Percentiles rank a stretch among this genome's conserved stretches.
These are phyloP conservation scores for Ophiognomonia clavigignenti-juglandacearum DNA, from an alignment of 2,329 filamentous ascomycete species.

Conservation along the genomic window DNA sequence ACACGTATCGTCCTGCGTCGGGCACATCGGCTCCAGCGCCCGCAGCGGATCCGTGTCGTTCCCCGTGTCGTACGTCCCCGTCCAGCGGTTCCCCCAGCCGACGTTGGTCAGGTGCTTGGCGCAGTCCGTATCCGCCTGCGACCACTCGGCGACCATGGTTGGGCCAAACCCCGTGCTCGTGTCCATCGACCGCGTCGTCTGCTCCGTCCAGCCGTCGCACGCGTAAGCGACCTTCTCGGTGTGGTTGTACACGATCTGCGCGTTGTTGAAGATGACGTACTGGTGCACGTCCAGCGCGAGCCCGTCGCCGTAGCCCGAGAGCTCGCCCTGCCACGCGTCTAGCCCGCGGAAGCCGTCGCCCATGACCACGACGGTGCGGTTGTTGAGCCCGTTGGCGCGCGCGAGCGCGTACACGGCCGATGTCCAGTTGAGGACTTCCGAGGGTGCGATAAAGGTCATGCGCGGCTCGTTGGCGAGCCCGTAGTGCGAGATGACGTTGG, in stretches of 20 bases:
- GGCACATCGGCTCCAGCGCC: slow-evolving; percentile 70
- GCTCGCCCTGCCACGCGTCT: slow-evolving; percentile 80
- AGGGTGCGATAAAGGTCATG: slow-evolving; percentile 67
- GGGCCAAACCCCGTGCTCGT: slow-evolving; percentile 79
- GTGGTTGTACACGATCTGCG: slow-evolving; percentile 79
- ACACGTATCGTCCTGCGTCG: slow-evolving; percentile 60
- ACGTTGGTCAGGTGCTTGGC: slow-evolving; percentile 84
- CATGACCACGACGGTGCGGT: slow-evolving; percentile 68
- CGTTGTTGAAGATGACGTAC: slow-evolving; percentile 95
- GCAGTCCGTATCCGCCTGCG: slow-evolving; percentile 95
- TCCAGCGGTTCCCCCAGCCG: slow-evolving; percentile 83
- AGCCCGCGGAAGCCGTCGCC: slow-evolving; percentile 94
- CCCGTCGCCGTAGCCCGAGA: slow-evolving; percentile 61
- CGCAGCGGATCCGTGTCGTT: slow-evolving; percentile 45
- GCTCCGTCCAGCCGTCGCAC: slow-evolving; percentile 79
- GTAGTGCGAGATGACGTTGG: slow-evolving; percentile 88
- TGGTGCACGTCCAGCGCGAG: slow-evolving; percentile 95
- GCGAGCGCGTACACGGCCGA: slow-evolving; percentile 66
- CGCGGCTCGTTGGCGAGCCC: slow-evolving; percentile 91
- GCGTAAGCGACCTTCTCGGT: slow-evolving; percentile 80
- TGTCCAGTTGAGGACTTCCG: slow-evolving; percentile 75
- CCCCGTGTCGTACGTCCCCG: slow-evolving; percentile 73
- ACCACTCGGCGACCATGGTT: slow-evolving; percentile 95
- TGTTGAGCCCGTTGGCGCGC: slow-evolving; percentile 66
- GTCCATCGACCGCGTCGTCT: slow-evolving; percentile 69